Conservation (phyloP, 2,329 filamentous ascomycete genomes). For the Microdochium bolleyi region DNA sequence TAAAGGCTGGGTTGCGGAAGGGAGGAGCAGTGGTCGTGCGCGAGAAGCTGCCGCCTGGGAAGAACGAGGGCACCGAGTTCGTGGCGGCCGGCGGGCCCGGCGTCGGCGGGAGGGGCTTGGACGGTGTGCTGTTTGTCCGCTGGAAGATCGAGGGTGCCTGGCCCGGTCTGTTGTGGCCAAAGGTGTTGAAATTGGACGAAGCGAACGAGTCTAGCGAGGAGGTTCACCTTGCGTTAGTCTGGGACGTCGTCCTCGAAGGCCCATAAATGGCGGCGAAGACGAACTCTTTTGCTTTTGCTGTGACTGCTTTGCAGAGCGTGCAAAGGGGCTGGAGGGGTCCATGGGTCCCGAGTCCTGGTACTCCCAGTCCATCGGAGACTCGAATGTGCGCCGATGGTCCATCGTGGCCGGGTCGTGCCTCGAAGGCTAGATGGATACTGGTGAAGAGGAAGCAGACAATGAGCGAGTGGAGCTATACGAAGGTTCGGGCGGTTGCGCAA, state of each 20-base stretch:
- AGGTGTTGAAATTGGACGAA: slow-evolving; percentile 28
- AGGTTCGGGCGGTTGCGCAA: neutral
- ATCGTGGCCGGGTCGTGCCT: slow-evolving; percentile 20
- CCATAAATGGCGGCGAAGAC: neutral
- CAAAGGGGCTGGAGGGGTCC: slow-evolving; percentile 55
- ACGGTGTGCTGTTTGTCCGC: slow-evolving; percentile 23
- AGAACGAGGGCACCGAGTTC: slow-evolving; percentile 25
- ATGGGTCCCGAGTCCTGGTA: slow-evolving; percentile 50
- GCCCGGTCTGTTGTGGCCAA: slow-evolving; percentile 19
- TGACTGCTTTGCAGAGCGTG: slow-evolving; percentile 36
- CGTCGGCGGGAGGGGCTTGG: slow-evolving; percentile 26
- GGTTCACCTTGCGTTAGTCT: neutral
- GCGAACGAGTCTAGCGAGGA: slow-evolving; percentile 18
- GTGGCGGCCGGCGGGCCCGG: slow-evolving; percentile 7
- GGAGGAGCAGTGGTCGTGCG: slow-evolving; percentile 36
- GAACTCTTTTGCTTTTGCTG: slow-evolving; percentile 18
- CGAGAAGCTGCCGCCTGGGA: slow-evolving; percentile 27
- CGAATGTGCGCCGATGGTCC: slow-evolving; percentile 44
- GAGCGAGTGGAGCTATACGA: no score
- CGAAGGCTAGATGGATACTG: neutral
- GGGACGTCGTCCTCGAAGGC: neutral
- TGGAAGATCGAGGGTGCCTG: slow-evolving; percentile 11
- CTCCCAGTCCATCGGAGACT: slow-evolving; percentile 61
- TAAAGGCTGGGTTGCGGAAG: slow-evolving; percentile 58
- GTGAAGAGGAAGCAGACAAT: neutral